These are phyloP conservation scores for Aspergillus pseudoglaucus DNA, from an alignment of 2,329 filamentous ascomycete genomes.

Conservation along the genomic window DNA sequence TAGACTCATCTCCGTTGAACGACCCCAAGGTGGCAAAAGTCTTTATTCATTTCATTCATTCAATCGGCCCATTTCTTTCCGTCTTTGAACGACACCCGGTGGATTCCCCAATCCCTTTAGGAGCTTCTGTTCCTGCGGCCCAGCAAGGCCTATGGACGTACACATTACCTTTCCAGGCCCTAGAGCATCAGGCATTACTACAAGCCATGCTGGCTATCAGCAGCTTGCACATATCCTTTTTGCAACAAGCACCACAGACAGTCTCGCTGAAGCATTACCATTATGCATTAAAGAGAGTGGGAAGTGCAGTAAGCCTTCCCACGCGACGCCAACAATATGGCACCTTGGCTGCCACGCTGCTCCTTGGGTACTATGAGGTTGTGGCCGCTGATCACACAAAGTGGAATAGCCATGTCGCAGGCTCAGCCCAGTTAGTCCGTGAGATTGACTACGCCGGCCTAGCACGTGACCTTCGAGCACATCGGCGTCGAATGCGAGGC, in stretches of 20 bases:
- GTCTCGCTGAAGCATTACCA: slow-evolving; percentile 90
- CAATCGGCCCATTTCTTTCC: slow-evolving; percentile 79
- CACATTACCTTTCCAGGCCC: slow-evolving; percentile 73
- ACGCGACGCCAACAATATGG: slow-evolving; percentile 65
- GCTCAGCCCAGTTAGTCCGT: slow-evolving; percentile 71
- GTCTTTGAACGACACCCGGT: slow-evolving; percentile 77
- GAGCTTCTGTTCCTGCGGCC: slow-evolving; percentile 54
- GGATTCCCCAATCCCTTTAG: slow-evolving; percentile 63
- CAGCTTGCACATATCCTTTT: slow-evolving; percentile 78
- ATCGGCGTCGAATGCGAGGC: slow-evolving; percentile 47
- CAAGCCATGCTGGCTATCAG: slow-evolving; percentile 85
- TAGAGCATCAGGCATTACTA: slow-evolving; percentile 78
- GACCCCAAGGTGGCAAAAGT: slow-evolving; percentile 74
- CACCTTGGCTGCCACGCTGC: slow-evolving; percentile 78
- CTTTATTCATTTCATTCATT: slow-evolving; percentile 87
- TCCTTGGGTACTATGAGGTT: slow-evolving; percentile 88
- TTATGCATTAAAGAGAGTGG: slow-evolving; percentile 70
- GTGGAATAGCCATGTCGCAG: slow-evolving; percentile 88
- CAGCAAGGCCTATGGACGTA: slow-evolving; percentile 60
- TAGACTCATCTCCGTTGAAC: slow-evolving; percentile 64
- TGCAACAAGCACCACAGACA: slow-evolving; percentile 66
- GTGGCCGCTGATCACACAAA: slow-evolving; percentile 91
- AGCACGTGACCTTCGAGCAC: slow-evolving; percentile 62
- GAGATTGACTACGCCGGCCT: slow-evolving; percentile 74
- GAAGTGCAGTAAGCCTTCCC: slow-evolving; percentile 65